phyloP scores from a whole-genome alignment of 495 filamentous ascomycete species.

The Pyrenula massariospora region DNA sequence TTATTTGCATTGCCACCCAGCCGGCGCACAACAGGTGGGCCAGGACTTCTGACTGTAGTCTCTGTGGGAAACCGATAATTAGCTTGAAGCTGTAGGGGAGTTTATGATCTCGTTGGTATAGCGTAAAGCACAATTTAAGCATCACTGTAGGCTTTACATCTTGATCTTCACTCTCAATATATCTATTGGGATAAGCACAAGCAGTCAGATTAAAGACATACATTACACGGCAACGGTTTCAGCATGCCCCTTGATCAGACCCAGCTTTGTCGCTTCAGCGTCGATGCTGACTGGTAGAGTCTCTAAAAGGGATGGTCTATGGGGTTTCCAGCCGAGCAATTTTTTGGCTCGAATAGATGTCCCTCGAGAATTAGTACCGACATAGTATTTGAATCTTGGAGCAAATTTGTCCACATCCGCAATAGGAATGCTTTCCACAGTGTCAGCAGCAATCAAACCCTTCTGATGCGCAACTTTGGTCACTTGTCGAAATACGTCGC shows the following conservation, averaged over 20 bases:
- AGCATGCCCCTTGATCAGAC: conserved; percentile 22
- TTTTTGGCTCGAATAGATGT: conserved; percentile 43
- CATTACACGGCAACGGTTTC: conserved; percentile 20
- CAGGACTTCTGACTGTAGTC: too few relatives aligned
- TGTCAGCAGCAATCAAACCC: conserved; percentile 47
- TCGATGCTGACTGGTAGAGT: conserved; percentile 39
- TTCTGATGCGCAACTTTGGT: conserved; percentile 50
- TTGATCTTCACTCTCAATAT: too few relatives aligned
- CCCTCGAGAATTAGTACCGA: conserved; percentile 48
- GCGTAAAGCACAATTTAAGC: too few relatives aligned
- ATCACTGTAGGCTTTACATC: too few relatives aligned
- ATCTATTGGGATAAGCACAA: too few relatives aligned
- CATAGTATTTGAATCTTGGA: conserved; percentile 7
- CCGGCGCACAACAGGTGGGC: too few relatives aligned
- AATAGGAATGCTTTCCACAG: conserved; percentile 23
- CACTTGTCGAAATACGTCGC: conserved; percentile 48
- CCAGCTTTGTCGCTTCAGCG: conserved; percentile 27
- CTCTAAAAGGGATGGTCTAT: conserved; percentile 32
- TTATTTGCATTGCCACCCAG: too few relatives aligned
- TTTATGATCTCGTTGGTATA: too few relatives aligned
- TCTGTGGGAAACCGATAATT: too few relatives aligned
- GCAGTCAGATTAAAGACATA: too few relatives aligned
- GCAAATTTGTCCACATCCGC: conserved; percentile 7
- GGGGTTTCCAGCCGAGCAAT: conserved; percentile 50
- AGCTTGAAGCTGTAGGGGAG: too few relatives aligned